Evolutionary conservation across 139 green algal species (phyloP).

Genomic region (Chloropicon primus): DNA sequence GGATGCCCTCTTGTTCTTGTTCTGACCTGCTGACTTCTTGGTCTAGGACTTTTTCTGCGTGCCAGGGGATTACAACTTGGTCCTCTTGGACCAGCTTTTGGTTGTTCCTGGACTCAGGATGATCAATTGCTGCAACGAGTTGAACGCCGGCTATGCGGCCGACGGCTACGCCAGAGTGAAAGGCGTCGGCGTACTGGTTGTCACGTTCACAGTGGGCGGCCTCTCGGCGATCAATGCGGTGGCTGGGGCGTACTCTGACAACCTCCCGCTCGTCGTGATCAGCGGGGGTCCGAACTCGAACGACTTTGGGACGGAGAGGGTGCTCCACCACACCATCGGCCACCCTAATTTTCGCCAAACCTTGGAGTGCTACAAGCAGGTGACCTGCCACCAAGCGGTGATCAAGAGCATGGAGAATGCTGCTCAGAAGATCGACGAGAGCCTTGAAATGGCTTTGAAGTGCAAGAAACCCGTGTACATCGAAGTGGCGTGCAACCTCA

Average conservation of each 20-base stretch:
- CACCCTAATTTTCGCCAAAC: constrained; percentile 41
- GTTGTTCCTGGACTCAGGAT: constrained; percentile 28
- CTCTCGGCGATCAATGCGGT: constrained; percentile 42
- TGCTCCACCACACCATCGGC: constrained; percentile 50
- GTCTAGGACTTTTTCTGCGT: not conserved
- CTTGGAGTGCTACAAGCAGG: constrained; percentile 43
- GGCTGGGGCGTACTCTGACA: constrained; percentile 47
- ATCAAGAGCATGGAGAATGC: constrained; percentile 36
- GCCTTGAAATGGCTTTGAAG: constrained; percentile 36
- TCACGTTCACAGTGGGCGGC: constrained; percentile 64
- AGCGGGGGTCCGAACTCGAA: constrained; percentile 40
- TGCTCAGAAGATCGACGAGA: constrained; percentile 44
- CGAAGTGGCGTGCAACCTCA: constrained; percentile 49
- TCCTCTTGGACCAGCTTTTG: constrained; percentile 33
- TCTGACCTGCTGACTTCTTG: too few relatives aligned
- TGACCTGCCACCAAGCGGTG: constrained; percentile 43
- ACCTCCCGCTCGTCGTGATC: constrained; percentile 51
- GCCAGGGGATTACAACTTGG: constrained; percentile 39
- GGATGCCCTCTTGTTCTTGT: too few relatives aligned
- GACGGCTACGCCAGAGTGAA: constrained; percentile 37
- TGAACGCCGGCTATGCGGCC: constrained; percentile 73
- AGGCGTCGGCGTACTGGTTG: constrained; percentile 41
- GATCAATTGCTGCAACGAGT: constrained; percentile 65
- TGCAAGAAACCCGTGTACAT: constrained; percentile 60
- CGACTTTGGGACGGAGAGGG: constrained; percentile 49